Conservation (phyloP, 2,329 filamentous ascomycete genomes). For the Aspergillus unguis region DNA sequence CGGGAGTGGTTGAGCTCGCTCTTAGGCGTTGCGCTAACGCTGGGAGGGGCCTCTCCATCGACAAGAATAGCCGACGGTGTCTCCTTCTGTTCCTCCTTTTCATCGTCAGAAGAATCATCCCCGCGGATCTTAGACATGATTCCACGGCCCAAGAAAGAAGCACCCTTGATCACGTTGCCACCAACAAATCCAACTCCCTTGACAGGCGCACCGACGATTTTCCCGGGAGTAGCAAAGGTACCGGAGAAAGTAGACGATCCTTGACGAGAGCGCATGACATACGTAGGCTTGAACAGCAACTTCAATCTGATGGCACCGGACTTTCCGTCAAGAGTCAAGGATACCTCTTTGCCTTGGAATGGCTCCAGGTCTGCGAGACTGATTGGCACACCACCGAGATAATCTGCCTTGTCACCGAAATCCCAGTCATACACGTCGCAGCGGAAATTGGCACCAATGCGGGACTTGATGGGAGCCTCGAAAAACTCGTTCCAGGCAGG, state of each 20-base stretch:
- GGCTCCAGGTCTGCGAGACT: slow-evolving; percentile 78
- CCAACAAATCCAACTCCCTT: slow-evolving; percentile 83
- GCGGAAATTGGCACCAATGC: slow-evolving; percentile 78
- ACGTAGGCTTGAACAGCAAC: slow-evolving; percentile 88
- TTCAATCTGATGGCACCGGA: slow-evolving; percentile 78
- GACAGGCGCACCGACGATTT: slow-evolving; percentile 92
- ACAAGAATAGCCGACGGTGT: slow-evolving; percentile 26
- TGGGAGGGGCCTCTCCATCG: slow-evolving; percentile 24
- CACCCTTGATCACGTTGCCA: slow-evolving; percentile 81
- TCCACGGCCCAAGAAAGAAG: slow-evolving; percentile 83
- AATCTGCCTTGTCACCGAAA: slow-evolving; percentile 91
- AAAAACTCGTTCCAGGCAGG: slow-evolving; percentile 97
- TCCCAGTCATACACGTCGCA: slow-evolving; percentile 93
- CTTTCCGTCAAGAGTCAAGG: slow-evolving; percentile 77
- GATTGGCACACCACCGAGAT: slow-evolving; percentile 73
- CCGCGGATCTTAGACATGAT: slow-evolving; percentile 60
- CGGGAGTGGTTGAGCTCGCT: slow-evolving; percentile 44
- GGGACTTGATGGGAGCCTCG: slow-evolving; percentile 74
- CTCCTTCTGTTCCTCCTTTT: slow-evolving; percentile 22
- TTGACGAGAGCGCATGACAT: slow-evolving; percentile 80
- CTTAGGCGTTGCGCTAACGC: slow-evolving; percentile 17
- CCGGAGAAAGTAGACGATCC: slow-evolving; percentile 91
- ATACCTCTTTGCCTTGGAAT: slow-evolving; percentile 74
- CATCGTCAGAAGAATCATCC: slow-evolving; percentile 30
- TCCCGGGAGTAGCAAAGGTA: slow-evolving; percentile 80